A percentile compares a stretch with the other conserved stretches of the same genome.
Evolutionary conservation across 768 basidiomycete species (phyloP).

Genomic region (Pluteus cervinus): DNA sequence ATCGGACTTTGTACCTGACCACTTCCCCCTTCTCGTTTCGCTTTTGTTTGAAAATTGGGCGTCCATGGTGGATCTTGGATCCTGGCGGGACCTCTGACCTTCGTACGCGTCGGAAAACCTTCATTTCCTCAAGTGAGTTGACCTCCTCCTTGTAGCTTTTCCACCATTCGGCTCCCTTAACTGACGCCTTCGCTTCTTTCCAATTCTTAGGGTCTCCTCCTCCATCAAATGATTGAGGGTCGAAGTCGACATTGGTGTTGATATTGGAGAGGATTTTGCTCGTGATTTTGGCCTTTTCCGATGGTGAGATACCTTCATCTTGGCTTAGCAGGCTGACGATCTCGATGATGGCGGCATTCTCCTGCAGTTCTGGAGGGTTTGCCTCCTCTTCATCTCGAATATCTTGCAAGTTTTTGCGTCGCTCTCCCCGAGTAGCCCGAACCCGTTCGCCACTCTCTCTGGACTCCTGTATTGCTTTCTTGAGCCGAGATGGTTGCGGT

Average conservation of each 20-base stretch:
- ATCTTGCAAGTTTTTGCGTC: conserved; percentile 2
- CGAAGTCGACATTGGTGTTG: no score
- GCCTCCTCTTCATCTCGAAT: conserved; percentile 4
- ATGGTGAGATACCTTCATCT: no score
- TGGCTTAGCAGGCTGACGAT: no score
- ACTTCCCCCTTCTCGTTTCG: conserved; percentile 21
- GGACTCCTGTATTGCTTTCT: conserved; percentile 1
- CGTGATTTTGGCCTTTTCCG: no score
- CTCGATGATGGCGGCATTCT: neutral
- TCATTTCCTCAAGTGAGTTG: conserved; percentile 18
- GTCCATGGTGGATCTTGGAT: conserved; percentile 16
- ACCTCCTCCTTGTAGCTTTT: conserved; percentile 16
- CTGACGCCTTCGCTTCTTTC: conserved; percentile 15
- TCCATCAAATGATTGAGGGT: no score
- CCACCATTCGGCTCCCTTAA: conserved; percentile 15
- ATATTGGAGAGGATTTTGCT: no score
- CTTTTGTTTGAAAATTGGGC: conserved; percentile 19
- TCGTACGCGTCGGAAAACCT: conserved; percentile 20
- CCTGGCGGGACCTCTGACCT: conserved; percentile 10
- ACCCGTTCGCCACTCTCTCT: neutral
- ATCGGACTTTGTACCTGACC: conserved; percentile 26
- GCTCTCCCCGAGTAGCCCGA: neutral
- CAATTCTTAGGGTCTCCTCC: conserved; percentile 2
- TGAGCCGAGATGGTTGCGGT: neutral
- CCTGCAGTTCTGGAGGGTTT: conserved; percentile 1